Evolutionary conservation across 371 early-diverging fungal genomes (phyloP).

Genomic region (Entomophthora muscae): DNA sequence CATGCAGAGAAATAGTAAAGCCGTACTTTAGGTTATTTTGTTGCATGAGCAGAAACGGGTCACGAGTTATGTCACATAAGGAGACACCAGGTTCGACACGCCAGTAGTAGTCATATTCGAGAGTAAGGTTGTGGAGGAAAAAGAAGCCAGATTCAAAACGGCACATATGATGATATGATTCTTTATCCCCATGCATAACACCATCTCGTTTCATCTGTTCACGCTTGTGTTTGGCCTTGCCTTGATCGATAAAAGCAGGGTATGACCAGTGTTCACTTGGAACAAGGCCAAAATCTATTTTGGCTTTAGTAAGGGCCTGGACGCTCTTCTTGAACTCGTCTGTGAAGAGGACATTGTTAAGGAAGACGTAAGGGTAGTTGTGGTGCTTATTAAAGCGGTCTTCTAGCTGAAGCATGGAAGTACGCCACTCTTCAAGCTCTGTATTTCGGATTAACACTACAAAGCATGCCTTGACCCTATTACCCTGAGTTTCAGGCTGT

Average conservation of each 20-base stretch:
- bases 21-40: constrained; percentile 67
- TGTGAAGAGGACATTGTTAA: constrained; percentile 62
- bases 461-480: constrained; percentile 43
- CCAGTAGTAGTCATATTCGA: constrained; percentile 82
- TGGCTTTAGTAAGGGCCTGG: constrained; percentile 23
- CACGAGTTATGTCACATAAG: constrained; percentile 75
- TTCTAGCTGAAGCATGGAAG: constrained; percentile 51
- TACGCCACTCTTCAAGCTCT: constrained; percentile 46
- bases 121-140: constrained; percentile 54
- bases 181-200: constrained; percentile 62
- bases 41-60: constrained; percentile 72
- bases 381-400: constrained; percentile 58
- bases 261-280: constrained; percentile 56
- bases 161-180: constrained; percentile 87
- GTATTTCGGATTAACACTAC: constrained; percentile 43
- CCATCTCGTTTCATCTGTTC: constrained; percentile 34
- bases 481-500: too few relatives aligned
- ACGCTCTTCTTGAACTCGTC: constrained; percentile 43
- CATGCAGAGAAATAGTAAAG: constrained; percentile 54
- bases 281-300: constrained; percentile 50
- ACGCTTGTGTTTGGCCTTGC: constrained; percentile 32
- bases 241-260: constrained; percentile 58
- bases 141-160: constrained; percentile 79
- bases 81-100: constrained; percentile 76
- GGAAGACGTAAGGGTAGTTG: constrained; percentile 70